phyloP scores from a whole-genome alignment of 2,329 filamentous ascomycete genomes.

The Ceratocystis lukuohia region DNA sequence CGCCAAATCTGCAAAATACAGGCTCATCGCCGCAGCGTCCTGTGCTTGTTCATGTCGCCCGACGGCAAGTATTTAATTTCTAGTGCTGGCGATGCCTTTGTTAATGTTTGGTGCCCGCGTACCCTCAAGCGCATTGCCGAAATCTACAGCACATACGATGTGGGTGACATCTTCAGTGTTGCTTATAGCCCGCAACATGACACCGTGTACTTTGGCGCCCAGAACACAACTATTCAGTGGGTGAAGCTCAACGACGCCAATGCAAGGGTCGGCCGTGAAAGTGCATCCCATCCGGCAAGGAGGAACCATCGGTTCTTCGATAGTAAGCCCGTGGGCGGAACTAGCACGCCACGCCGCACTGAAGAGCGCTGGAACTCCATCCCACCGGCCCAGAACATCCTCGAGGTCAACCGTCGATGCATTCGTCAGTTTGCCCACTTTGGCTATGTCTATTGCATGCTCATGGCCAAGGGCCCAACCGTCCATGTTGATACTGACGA shows the following conservation, averaged over 20 bases:
- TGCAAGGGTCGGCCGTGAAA: conserved; percentile 45
- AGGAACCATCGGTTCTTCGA: conserved; percentile 87
- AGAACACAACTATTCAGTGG: conserved; percentile 95
- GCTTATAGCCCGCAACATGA: conserved; percentile 68
- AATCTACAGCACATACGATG: conserved; percentile 85
- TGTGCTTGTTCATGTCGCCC: conserved; percentile 68
- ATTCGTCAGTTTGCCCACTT: conserved; percentile 84
- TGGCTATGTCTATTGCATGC: conserved; percentile 94
- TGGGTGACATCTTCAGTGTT: conserved; percentile 93
- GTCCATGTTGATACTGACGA: conserved; percentile 55
- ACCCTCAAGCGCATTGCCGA: conserved; percentile 69
- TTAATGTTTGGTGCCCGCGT: conserved; percentile 82
- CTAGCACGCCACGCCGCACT: conserved; percentile 59
- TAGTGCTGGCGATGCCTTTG: conserved; percentile 80
- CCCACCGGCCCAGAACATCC: conserved; percentile 40
- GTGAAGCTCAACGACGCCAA: conserved; percentile 56
- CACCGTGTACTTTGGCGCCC: conserved; percentile 80
- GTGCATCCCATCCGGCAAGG: conserved; percentile 57
- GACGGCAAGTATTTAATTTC: conserved; percentile 72
- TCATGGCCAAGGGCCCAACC: conserved; percentile 58
- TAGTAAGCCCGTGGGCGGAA: conserved; percentile 71
- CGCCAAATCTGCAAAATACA: conserved; percentile 66
- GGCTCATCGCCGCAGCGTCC: conserved; percentile 81
- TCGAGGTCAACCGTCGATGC: conserved; percentile 71
- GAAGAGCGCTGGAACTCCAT: conserved; percentile 44